Percentiles rank a stretch among this genome's conserved stretches.
phyloP scores from a whole-genome alignment of 192 early-diverging fungal species.

The Backusella australiensis region DNA sequence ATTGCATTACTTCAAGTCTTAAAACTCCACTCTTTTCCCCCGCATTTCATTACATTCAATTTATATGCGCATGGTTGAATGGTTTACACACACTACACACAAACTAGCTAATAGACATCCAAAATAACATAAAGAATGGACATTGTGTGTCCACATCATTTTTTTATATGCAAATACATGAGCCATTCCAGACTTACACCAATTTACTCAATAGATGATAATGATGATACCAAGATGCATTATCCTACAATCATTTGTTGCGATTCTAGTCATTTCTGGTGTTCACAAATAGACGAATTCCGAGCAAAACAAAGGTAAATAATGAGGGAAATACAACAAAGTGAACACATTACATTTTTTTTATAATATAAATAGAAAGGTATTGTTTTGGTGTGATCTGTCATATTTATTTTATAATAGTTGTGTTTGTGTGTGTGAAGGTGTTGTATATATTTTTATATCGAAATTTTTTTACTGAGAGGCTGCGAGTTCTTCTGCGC shows the following conservation, averaged over 20 bases:
- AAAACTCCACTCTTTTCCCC: not conserved
- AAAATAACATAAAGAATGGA: no score
- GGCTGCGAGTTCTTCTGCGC: constrained; percentile 33
- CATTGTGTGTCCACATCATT: no score
- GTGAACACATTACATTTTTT: not conserved
- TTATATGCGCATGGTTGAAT: not conserved
- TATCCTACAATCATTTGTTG: not conserved
- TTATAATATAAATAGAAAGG: constrained; percentile 3
- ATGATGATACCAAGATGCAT: no score
- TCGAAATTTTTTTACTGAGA: constrained; percentile 6
- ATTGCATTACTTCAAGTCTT: not conserved
- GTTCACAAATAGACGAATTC: not conserved
- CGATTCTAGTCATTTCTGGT: not conserved
- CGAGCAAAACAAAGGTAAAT: not conserved
- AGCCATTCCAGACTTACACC: not conserved
- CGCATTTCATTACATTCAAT: no score
- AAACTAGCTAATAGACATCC: no score
- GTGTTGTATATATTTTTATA: not conserved
- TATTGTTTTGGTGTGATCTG: constrained; percentile 2
- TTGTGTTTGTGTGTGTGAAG: not conserved
- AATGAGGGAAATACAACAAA: not conserved
- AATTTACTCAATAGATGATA: not conserved
- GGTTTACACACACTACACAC: not conserved
- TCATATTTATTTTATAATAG: not conserved
- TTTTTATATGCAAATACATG: no score